phyloP scores from a whole-genome alignment of 805 yeast genomes.

The Candida maltosa region DNA sequence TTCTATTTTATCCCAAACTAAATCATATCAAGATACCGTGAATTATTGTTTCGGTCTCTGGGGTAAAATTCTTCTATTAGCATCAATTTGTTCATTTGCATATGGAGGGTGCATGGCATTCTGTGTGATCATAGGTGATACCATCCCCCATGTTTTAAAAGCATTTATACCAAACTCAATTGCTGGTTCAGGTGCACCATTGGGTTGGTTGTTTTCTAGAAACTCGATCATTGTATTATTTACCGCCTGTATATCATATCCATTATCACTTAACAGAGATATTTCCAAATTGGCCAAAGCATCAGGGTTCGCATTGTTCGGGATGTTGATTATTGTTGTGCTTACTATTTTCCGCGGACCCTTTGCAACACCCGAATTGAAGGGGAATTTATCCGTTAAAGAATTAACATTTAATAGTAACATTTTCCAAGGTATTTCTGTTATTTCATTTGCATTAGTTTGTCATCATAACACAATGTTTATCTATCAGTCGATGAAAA shows the following conservation, averaged over 20 bases:
- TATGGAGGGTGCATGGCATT: conserved; percentile 94
- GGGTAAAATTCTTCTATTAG: conserved; percentile 65
- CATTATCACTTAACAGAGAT: conserved; percentile 75
- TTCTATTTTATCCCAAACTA: conserved; percentile 71
- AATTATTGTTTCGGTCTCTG: conserved; percentile 69
- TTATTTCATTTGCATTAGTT: conserved; percentile 90
- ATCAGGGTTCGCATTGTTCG: conserved; percentile 77
- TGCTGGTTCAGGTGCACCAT: conserved; percentile 20
- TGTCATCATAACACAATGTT: conserved; percentile 94
- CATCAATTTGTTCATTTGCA: conserved; percentile 85
- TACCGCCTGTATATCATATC: conserved; percentile 73
- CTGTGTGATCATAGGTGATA: conserved; percentile 91
- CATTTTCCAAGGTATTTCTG: conserved; percentile 88
- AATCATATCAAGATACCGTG: conserved; percentile 83
- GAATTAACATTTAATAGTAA: conserved; percentile 57
- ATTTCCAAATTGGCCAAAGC: conserved; percentile 86
- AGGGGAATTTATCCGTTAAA: conserved; percentile 43
- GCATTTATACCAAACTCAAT: conserved; percentile 54
- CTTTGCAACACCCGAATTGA: conserved; percentile 41
- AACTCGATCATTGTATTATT: conserved; percentile 68
- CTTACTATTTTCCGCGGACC: conserved; percentile 79
- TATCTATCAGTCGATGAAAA: conserved; percentile 77
- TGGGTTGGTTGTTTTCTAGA: conserved; percentile 59
- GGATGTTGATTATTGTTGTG: conserved; percentile 76
- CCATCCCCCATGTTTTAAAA: conserved; percentile 83